Evolutionary conservation across 1,139 yeast species (phyloP).

Genomic region (Keqinozyma sinolaborantium): DNA sequence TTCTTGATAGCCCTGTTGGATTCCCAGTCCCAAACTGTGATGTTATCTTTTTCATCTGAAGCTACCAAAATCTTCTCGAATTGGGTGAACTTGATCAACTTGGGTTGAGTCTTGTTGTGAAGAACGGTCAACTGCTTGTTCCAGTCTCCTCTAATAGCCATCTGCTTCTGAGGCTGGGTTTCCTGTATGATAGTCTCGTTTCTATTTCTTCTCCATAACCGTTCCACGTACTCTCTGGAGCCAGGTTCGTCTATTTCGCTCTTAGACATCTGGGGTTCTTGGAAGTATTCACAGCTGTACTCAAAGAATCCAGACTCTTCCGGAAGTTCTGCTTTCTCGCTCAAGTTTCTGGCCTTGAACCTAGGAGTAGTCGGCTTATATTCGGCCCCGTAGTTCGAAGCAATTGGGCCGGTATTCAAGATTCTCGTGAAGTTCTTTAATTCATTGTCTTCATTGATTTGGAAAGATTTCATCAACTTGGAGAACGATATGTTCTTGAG

Average conservation of each 20-base stretch:
- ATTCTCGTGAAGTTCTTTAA: constrained; percentile 36
- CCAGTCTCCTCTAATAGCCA: constrained; percentile 89
- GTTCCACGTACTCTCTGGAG: constrained; percentile 74
- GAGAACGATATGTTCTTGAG: constrained; percentile 38
- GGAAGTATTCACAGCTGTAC: constrained; percentile 88
- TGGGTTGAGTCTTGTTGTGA: constrained; percentile 79
- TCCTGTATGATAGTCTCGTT: constrained; percentile 83
- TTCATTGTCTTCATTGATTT: constrained; percentile 39
- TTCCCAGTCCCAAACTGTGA: constrained; percentile 91
- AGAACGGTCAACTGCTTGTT: constrained; percentile 56
- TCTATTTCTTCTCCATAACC: constrained; percentile 87
- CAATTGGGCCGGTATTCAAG: constrained; percentile 37
- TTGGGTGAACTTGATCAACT: constrained; percentile 75
- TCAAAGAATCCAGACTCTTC: constrained; percentile 76
- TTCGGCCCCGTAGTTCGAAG: constrained; percentile 48
- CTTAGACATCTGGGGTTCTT: constrained; percentile 92
- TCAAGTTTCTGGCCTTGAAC: constrained; percentile 36
- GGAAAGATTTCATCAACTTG: constrained; percentile 41
- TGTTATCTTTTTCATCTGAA: constrained; percentile 80
- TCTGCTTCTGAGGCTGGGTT: constrained; percentile 85
- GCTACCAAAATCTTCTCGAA: constrained; percentile 83
- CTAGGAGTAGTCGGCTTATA: constrained; percentile 52
- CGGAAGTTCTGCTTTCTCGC: constrained; percentile 49
- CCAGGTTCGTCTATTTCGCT: constrained; percentile 93
- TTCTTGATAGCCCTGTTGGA: constrained; percentile 52